A percentile compares a stretch with the other conserved stretches of the same genome.
Evolutionary conservation across 306 rosid species (phyloP).

Genomic region (Vigna nakashimae): DNA sequence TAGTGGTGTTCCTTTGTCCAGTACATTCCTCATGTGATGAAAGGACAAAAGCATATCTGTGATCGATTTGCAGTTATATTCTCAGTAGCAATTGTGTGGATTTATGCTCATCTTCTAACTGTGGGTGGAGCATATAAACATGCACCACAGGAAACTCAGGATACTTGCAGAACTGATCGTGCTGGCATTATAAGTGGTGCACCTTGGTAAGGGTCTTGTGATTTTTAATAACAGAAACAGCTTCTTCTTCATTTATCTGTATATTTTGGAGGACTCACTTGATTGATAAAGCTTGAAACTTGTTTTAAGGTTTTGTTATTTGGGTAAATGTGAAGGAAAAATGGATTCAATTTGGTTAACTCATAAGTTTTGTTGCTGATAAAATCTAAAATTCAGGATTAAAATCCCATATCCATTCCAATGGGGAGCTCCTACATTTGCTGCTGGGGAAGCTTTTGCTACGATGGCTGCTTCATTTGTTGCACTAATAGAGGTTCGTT

Average conservation of each 20-base stretch:
- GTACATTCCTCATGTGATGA: constrained; percentile 84
- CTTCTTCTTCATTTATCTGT: constrained; percentile 10
- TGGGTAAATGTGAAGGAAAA: background rate
- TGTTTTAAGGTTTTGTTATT: background rate
- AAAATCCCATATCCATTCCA: constrained; percentile 94
- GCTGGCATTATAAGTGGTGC: constrained; percentile 87
- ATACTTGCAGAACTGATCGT: constrained; percentile 89
- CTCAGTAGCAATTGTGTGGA: constrained; percentile 83
- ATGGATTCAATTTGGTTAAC: constrained; percentile 11
- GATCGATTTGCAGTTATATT: constrained; percentile 88
- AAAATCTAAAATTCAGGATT: constrained; percentile 64
- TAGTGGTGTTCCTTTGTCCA: constrained; percentile 51
- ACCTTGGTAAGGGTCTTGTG: constrained; percentile 70
- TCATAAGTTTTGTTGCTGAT: constrained; percentile 26
- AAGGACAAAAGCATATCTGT: constrained; percentile 60
- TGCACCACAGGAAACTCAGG: constrained; percentile 59
- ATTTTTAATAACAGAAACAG: background rate
- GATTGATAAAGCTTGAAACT: constrained; percentile 33
- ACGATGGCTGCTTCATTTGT: constrained; percentile 97
- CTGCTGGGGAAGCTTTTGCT: constrained; percentile 96
- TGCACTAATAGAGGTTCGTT: constrained; percentile 83
- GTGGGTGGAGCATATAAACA: constrained; percentile 91
- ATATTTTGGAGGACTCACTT: background rate
- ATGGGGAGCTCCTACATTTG: constrained; percentile 97
- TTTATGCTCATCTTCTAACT: constrained; percentile 86